A percentile compares a stretch with the other conserved stretches of the same genome.
These are phyloP conservation scores for Phylloporus rhodoxanthus DNA, from an alignment of 768 basidiomycete species.

Conservation along the genomic window DNA sequence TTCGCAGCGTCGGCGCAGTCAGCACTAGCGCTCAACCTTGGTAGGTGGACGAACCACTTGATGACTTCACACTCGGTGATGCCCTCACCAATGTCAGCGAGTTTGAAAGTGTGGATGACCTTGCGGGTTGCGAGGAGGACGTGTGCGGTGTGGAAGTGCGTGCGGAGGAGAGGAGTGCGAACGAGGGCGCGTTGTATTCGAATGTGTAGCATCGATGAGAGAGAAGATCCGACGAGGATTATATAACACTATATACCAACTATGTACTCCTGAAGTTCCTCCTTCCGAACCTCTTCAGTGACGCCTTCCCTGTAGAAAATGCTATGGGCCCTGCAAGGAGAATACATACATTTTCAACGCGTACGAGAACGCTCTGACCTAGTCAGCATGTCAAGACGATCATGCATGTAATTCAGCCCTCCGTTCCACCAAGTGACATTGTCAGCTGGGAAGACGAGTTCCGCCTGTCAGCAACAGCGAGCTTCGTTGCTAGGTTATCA, in stretches of 20 bases:
- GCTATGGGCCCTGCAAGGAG: not conserved
- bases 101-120: constrained; percentile 57
- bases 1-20: not conserved
- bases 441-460: not conserved
- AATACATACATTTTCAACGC: not conserved
- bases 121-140: constrained; percentile 30
- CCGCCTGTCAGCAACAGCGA: not conserved
- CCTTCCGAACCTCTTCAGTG: not conserved
- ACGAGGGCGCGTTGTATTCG: constrained; percentile 18
- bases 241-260: not conserved
- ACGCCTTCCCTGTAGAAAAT: not conserved
- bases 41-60: constrained; percentile 54
- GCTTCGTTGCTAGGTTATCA: no score
- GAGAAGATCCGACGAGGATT: not conserved
- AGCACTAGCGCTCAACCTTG: not conserved
- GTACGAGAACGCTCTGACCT: not conserved
- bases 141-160: constrained; percentile 34
- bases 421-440: not conserved
- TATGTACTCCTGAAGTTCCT: no score
- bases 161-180: constrained; percentile 26
- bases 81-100: constrained; percentile 86
- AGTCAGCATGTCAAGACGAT: not conserved
- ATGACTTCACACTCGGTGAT: constrained; percentile 89
- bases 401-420: not conserved
- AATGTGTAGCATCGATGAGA: constrained; percentile 6